Evolutionary conservation across 176 grass and related monocot genomes (phyloP).

Genomic region (Triticum monococcum): DNA sequence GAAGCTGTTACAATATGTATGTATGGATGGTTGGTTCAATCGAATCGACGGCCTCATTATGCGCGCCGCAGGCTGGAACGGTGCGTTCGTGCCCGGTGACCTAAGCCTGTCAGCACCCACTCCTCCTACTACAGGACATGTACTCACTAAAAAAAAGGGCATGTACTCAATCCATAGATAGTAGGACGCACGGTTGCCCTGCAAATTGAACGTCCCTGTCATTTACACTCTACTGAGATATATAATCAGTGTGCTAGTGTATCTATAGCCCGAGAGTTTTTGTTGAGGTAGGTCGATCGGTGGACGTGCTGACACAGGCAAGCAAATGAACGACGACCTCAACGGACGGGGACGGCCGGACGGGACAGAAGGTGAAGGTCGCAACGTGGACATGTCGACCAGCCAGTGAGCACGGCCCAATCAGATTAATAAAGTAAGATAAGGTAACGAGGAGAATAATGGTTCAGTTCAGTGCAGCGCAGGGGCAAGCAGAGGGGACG

Average conservation of each 20-base stretch:
- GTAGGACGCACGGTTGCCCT: background rate
- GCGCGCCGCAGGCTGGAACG: too few species aligned
- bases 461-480: background rate
- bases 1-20: background rate
- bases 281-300: background rate
- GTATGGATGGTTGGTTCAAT: background rate
- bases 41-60: background rate
- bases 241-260: too few species aligned
- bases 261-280: background rate
- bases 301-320: background rate
- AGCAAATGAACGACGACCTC: constrained; percentile 14
- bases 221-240: background rate
- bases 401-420: background rate
- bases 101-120: background rate
- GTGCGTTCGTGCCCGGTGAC: background rate
- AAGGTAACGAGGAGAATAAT: background rate
- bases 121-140: background rate
- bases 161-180: too few species aligned
- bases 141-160: too few species aligned
- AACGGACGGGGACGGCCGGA: background rate
- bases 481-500: too few species aligned
- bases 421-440: background rate
- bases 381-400: background rate
- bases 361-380: background rate
- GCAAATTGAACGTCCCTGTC: background rate